Evolutionary conservation across 2,329 filamentous ascomycete species (phyloP).

Genomic region (Fusarium scirpi): DNA sequence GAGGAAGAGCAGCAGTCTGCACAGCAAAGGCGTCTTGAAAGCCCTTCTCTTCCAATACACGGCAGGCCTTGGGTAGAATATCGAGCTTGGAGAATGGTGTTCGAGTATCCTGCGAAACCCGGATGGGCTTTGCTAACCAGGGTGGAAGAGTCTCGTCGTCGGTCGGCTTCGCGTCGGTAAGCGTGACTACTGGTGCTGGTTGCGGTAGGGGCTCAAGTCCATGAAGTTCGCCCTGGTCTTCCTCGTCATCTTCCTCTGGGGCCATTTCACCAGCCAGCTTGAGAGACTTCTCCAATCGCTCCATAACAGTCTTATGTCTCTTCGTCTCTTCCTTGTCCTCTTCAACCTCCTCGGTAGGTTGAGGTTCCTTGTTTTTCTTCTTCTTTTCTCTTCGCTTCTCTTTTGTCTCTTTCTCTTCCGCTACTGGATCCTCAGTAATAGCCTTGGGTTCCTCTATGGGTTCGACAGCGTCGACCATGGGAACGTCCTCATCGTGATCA

Average conservation of each 20-base stretch:
- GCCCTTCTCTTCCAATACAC: conserved; percentile 72
- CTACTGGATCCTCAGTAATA: conserved; percentile 6
- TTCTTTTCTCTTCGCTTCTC: conserved; percentile 50
- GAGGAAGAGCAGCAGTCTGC: conserved; percentile 72
- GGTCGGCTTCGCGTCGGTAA: conserved; percentile 69
- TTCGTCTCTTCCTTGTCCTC: conserved; percentile 47
- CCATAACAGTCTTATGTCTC: conserved; percentile 63
- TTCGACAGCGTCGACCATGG: conserved; percentile 40
- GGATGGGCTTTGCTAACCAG: conserved; percentile 84
- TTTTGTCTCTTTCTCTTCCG: conserved; percentile 24
- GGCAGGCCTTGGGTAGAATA: conserved; percentile 69
- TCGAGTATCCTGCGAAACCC: conserved; percentile 70
- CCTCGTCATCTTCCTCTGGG: conserved; percentile 49
- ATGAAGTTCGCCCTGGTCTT: conserved; percentile 64
- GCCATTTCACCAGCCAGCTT: conserved; percentile 59
- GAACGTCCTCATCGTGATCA: conserved; percentile 38
- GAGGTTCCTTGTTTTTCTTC: conserved; percentile 47
- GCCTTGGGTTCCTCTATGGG: not conserved
- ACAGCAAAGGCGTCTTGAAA: conserved; percentile 58
- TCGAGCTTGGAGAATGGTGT: conserved; percentile 73
- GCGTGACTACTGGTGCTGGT: conserved; percentile 68
- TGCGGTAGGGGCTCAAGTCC: conserved; percentile 87
- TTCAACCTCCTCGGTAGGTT: conserved; percentile 39
- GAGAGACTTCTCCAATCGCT: conserved; percentile 68
- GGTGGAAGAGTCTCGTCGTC: conserved; percentile 85